phyloP scores from a whole-genome alignment of 495 filamentous ascomycete species.

The Tuber indicum region DNA sequence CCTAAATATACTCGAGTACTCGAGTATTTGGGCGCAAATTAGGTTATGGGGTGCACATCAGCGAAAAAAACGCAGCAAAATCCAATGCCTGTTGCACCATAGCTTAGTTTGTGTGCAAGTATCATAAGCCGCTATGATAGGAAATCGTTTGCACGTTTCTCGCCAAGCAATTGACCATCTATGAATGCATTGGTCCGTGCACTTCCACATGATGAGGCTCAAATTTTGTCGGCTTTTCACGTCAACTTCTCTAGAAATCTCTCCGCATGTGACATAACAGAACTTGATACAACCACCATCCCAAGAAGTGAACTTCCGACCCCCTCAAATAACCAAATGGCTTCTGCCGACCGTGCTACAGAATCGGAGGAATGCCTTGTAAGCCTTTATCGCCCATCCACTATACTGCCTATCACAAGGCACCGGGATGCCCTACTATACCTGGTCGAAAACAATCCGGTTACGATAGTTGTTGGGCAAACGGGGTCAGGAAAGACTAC shows the following conservation, averaged over 20 bases:
- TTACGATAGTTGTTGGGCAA: slow-evolving; percentile 80
- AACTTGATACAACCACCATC: not conserved
- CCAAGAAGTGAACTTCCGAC: not conserved
- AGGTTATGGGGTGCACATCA: too few relatives aligned
- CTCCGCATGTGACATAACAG: not conserved
- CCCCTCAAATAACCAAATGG: slow-evolving; percentile 16
- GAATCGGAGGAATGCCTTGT: slow-evolving; percentile 36
- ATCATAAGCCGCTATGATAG: not conserved
- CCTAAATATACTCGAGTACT: too few relatives aligned
- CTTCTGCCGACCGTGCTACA: slow-evolving; percentile 37
- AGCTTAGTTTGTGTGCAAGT: too few relatives aligned
- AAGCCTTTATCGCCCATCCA: slow-evolving; percentile 64
- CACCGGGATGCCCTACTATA: slow-evolving; percentile 69
- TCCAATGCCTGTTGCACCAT: too few relatives aligned
- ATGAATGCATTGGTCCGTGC: slow-evolving; percentile 18
- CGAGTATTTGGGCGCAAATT: too few relatives aligned
- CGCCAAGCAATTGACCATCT: slow-evolving; percentile 25
- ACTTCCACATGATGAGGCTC: slow-evolving; percentile 33
- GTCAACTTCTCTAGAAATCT: not conserved
- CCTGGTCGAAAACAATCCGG: slow-evolving; percentile 66
- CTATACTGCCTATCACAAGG: slow-evolving; percentile 69
- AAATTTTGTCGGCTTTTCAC: slow-evolving; percentile 17
- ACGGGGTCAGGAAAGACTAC: slow-evolving; percentile 91
- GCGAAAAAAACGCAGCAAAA: too few relatives aligned
- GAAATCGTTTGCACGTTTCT: not conserved